Base-by-base conservation (phyloP, 2,329 filamentous ascomycete genomes). In the Aureobasidium uvarum region DNA sequence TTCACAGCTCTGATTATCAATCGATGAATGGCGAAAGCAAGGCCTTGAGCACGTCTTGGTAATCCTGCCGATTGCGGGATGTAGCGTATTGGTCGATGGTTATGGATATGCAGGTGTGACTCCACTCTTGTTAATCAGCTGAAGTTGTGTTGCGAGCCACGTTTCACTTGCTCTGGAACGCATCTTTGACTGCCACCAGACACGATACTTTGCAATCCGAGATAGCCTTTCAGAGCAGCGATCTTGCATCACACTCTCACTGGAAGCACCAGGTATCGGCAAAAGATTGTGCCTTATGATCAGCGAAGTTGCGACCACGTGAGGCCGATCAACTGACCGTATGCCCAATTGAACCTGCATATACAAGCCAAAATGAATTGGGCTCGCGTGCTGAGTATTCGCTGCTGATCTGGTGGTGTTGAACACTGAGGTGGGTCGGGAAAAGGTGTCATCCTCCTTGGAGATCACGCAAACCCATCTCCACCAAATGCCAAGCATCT, bases 391-490 rank as follows among this genome's bases (percentile, higher is more conserved):
- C 33, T 13, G 33, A 36, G 45, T 48, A 5, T 25, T 28, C 45
- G 45, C 45, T 28, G 20, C 13, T 16, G 33, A 3, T 25, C 3
- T 4, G 23, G 23, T 11, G 20, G 20, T 23, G 45, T 48, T 25
- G 20, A 25, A 14, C 20, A 3, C 45, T 13, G 23, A 25, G 20
- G 52, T 55, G 52, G 33, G 11, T 39, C 33, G 8, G 14, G 23
- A 2, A 16, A 58, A 58, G 55, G 55, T 58, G 55, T 58, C 38
- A 58, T 58, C 23, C 36, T 31, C 18, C 20, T 39, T 39, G 6
- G 46, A 25, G 31, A 58, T 58, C 55, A 58, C 55, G 55, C 55
- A 43, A 58, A 58, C 3, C 33, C 38, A 45, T 25, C 38, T n/a
- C 39, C 55, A 4, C 36, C 36, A 33, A 55, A 25, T 18, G 33